Evolutionary conservation across 441 rosid species (phyloP), one percentile per base, ranked within the genome.

Genomic region (Macaranga tanarius): DNA sequence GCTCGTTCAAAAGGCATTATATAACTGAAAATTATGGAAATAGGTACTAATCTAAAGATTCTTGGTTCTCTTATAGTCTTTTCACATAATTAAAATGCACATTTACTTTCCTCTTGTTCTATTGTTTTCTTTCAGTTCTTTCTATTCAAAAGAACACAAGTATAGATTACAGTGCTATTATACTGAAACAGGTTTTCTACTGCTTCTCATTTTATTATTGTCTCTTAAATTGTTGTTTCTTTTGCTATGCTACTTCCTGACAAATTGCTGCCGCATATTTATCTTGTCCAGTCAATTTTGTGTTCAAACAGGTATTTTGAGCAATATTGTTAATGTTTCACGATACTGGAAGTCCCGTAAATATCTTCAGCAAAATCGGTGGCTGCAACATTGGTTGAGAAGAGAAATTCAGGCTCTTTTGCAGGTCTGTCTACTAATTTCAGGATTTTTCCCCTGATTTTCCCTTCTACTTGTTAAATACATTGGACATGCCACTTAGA

Each of bases 331-430:
- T 62, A 77, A 86, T 34, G 78, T 88, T 62, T 65, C 67, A 17
- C 85, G 86, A 76, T 92, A 83, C 79, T 95, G 98, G 98, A 92
- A 85, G 81, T 56, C 80, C 66, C 57, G 65, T 16, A 95, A 87
- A 83, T 88, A 84, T 69, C 87, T 83, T 69, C 92, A 87, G 65
- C 78, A 84, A 52, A 92, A 87, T 72, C 79, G 67, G 40, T 88
- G 95, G 93, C 87, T 92, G 58, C 86, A 81, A 51, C 65, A 76
- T 60, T 92, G 98, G 98, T 76, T 91, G 84, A 89, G 74, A 84
- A 91, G 97, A 72, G 99, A 95, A 83, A 77, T 90, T 71, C 98
- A 95, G 77, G 89, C 99, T 81, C 80, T 92, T 48, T 81, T 90
- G 86, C 96, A 90, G 95, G 99, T 92, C 51, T 58, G 40, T 52